These are phyloP conservation scores for Lactarius quietus DNA, from an alignment of 768 basidiomycete species.

Conservation along the genomic window DNA sequence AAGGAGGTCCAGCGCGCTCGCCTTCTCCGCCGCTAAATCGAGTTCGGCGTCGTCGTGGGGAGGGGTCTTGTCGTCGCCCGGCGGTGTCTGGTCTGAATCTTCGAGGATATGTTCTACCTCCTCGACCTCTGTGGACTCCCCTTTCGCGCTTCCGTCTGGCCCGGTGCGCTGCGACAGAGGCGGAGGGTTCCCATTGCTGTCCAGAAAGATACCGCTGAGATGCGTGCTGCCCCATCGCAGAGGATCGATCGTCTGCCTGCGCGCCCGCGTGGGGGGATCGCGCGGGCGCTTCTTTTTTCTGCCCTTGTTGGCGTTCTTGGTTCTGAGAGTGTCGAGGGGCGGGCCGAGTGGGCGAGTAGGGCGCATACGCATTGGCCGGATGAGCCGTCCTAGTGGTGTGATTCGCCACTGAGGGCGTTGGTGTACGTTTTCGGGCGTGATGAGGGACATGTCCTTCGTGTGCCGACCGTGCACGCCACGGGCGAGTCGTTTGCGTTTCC, in stretches of 20 bases:
- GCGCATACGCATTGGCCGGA: slow-evolving; percentile 66
- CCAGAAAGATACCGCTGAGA: slow-evolving; percentile 66
- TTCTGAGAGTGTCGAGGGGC: slow-evolving; percentile 16
- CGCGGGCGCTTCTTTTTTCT: slow-evolving; percentile 41
- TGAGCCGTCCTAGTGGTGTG: slow-evolving; percentile 60
- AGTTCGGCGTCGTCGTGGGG: slow-evolving; percentile 8
- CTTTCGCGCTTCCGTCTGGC: not conserved
- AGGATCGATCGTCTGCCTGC: slow-evolving; percentile 67
- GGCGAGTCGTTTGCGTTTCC: slow-evolving; percentile 41
- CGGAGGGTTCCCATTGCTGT: slow-evolving; percentile 6
- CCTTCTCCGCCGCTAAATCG: slow-evolving; percentile 44
- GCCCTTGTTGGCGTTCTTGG: slow-evolving; percentile 30
- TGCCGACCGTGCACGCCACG: slow-evolving; percentile 40
- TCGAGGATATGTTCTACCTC: slow-evolving; percentile 23
- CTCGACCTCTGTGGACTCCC: slow-evolving; percentile 10
- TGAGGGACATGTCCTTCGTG: slow-evolving; percentile 60
- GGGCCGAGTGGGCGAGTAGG: slow-evolving; percentile 56
- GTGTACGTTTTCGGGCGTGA: slow-evolving; percentile 54
- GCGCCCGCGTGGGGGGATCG: slow-evolving; percentile 55
- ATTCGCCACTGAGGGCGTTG: slow-evolving; percentile 61
- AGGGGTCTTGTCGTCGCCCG: not conserved
- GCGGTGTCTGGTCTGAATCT: slow-evolving; percentile 20
- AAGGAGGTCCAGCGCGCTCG: slow-evolving; percentile 45
- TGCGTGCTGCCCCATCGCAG: slow-evolving; percentile 66
- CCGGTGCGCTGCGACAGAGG: too few species aligned